Evolutionary conservation across 345 rosid species (phyloP), one percentile per base, ranked within the genome.

Genomic region (Excoecaria agallocha): DNA sequence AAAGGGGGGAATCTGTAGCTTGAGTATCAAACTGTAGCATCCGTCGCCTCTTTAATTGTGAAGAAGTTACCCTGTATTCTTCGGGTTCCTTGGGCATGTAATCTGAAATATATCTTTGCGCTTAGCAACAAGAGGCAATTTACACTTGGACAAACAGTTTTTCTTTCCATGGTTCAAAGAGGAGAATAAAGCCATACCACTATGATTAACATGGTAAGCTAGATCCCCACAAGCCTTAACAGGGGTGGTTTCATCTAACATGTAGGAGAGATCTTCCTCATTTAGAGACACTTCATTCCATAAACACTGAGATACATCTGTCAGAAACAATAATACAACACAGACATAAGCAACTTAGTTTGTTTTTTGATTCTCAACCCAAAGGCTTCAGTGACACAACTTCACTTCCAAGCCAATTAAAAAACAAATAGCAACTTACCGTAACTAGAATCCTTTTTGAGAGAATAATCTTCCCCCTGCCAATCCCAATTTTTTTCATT

Each of bases 231-330:
- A 96, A 10, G 89, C 93, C 88, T 89, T 96, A 64, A 88, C 86
- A 0, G 99, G 98, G 15, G 98, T 96, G 61, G 92, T 81, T 80
- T 80, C 92, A 62, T 91, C 93, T 74, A 87, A 86, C 91, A 90
- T 88, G 82, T 88, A 89, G 20, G 98, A 91, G 57, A 87, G 84
- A 82, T 93, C 92, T 76, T 93, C 99, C 74, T 86, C 88, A 66
- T 90, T 93, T 64, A 89, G 77, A 57, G 86, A 16, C 73, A 88
- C 93, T 79, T 90, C 86, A 80, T 85, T 85, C 68, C 87, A 89
- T 22, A 77, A 46, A 79, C 83, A 66, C 35, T 75, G 75, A 25
- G 87, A 64, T 51, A 68, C 56, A 15, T 59, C 89, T 83, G 71
- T 59, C 38, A 38, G 74, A 76, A 56, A 60, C 5, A 75, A 72